Base-by-base conservation (phyloP, 2,329 filamentous ascomycete species). In the Monosporascus sp. region DNA sequence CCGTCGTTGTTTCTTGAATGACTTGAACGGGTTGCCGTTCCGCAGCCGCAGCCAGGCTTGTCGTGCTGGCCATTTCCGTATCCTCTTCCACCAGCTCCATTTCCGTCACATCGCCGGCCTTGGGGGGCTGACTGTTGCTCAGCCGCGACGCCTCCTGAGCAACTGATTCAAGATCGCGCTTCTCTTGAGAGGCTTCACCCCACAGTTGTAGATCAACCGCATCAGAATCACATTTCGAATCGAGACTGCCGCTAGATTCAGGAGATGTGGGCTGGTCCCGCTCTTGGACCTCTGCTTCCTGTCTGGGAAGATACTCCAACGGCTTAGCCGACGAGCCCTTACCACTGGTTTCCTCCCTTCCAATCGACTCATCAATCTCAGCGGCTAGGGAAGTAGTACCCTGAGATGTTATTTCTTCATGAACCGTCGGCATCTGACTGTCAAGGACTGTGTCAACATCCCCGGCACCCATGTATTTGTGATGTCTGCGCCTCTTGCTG, bases 121-220 rank as follows among this genome's bases (percentile, higher is more conserved):
- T 43, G 7, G 44, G 22, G 28, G 43, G 7, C 22, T 35, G 17
- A 22, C 4, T 51, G 52, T 56, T 65, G 51, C 48, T 55, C 46
- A 46, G 7, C 20, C 22, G n/a, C 37, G 55, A 48, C 17, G 53
- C 22, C 28, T 53, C 56, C 37, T 55, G 40, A 48, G 60, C 57
- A 48, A 60, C 37, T 15, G 40, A 48, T 8, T 54, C 59, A 1
- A 49, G 41, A 43, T 62, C 62, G 6, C 64, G 63, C 48, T 64
- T 18, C 40, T 43, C 63, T 46, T 69, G 65, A 17, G 66, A 68
- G 14, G 67, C 66, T 55, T 69, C 67, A 7, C 60, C 63, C 8
- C 65, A 62, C 24, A 68, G 57, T 48, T 69, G 67, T 6, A 67
- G 57, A 50, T 65, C 60, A 15, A 65, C 64, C 22, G 66, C 66